Conservation (phyloP, 2,329 filamentous ascomycete species). For the Colletotrichum cereale region DNA sequence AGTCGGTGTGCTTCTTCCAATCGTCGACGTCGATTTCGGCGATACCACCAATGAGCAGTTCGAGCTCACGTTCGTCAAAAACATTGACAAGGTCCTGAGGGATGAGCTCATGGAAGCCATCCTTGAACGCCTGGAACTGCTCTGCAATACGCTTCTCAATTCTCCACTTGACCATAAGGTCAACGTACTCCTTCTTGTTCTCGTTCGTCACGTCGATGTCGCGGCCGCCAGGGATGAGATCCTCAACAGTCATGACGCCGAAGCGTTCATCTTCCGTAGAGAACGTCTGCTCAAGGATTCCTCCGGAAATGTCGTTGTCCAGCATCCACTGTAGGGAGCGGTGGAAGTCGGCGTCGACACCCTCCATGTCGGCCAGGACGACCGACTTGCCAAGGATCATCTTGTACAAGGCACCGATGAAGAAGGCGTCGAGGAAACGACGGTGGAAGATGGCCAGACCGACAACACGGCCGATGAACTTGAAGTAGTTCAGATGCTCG, state of each 20-base stretch:
- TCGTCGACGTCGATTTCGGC: slow-evolving; percentile 99
- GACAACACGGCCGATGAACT: slow-evolving; percentile 98
- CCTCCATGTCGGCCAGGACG: slow-evolving; percentile 94
- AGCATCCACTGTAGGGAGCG: slow-evolving; percentile 97
- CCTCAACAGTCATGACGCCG: slow-evolving; percentile 92
- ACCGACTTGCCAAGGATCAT: slow-evolving; percentile 98
- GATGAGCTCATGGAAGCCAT: slow-evolving; percentile 97
- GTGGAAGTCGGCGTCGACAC: slow-evolving; percentile 98
- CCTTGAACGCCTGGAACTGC: slow-evolving; percentile 98
- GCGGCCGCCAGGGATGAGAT: slow-evolving; percentile 89
- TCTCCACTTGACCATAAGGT: slow-evolving; percentile 98
- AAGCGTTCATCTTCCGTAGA: slow-evolving; percentile 98
- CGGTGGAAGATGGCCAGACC: slow-evolving; percentile 98
- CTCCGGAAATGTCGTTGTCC: slow-evolving; percentile 94
- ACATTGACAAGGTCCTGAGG: slow-evolving; percentile 97
- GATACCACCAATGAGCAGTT: slow-evolving; percentile 96
- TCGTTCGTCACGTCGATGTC: slow-evolving; percentile 98
- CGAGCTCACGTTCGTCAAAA: slow-evolving; percentile 97
- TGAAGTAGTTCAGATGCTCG: slow-evolving; percentile 99
- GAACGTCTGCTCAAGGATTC: slow-evolving; percentile 94
- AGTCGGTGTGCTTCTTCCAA: slow-evolving; percentile 99
- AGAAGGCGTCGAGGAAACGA: slow-evolving; percentile 97
- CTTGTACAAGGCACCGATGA: slow-evolving; percentile 99
- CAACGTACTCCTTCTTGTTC: slow-evolving; percentile 99
- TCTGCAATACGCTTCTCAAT: slow-evolving; percentile 99